Base-by-base conservation (phyloP, 2,329 filamentous ascomycete species). In the Colletotrichum limetticola region DNA sequence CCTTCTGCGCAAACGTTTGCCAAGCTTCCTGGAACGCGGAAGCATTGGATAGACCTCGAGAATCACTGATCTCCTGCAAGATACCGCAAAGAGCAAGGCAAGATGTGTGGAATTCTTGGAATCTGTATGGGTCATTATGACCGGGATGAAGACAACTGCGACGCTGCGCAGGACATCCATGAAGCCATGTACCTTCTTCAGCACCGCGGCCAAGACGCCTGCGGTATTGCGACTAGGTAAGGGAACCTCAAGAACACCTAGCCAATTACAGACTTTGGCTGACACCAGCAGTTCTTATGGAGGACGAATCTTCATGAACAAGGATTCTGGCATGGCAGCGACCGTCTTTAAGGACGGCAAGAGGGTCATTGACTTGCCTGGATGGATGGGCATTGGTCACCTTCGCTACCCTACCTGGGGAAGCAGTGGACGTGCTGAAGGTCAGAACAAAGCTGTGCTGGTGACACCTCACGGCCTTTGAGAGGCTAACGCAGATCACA, bases 361-460 rank as follows among this genome's bases (percentile, higher is more conserved):
- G 72, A 90, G 66, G 28, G 67, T 73, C 5, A 49, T 61, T 5
- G 67, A 73, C 22, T 66, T 73, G 5, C 71, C 67, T 32, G 71
- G 71, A 16, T 70, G 37, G 46, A 70, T 73, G 66, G 71, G 82
- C 2, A 88, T 98, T 73, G 93, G 91, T 55, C 95, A 98, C 82
- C 83, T 98, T 77, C 89, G 95, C 81, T 98, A 98, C 83, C 95
- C 95, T 12, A 98, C 95, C 8, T 93, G 94, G 14, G 95, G 95
- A 70, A 97, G 92, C 42, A 62, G 59, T 49, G 59, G 61, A 24
- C 61, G 46, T 19, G 46, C 46, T 8, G 46, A 53, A 30, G 42
- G 42, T 53, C 14, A 63, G 42, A 49, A 49, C 42, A 49, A n/a
- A 49, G 42, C 42, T 49, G 42, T n/a, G 19, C 42, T 9, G 16